Evolutionary conservation across 345 rosid genomes (phyloP), one percentile per base, ranked within the genome.

Genomic region (Populus deltoides): DNA sequence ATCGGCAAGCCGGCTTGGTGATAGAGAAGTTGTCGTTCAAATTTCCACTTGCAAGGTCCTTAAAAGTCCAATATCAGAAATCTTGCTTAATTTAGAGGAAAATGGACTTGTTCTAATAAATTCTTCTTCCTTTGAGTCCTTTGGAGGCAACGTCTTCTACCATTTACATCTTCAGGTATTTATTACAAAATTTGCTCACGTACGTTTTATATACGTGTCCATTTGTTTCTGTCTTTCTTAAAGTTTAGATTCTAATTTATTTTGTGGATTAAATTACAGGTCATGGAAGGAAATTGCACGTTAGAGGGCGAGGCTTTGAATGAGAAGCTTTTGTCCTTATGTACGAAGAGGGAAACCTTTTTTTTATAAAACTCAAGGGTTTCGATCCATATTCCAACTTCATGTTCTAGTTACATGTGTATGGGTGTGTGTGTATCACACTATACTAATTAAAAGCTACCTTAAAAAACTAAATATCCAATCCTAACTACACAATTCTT

Each of bases 111-210:
- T 65, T 66, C 81, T 88, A 8, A 36, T 87, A 11, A 89, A 85
- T 41, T 80, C 88, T 72, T 91, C 93, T 74, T 90, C 90, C 47
- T 89, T 90, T 11, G 82, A 88, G 70, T 88, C 91, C 67, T 87
- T 72, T 41, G 86, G 79, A 16, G 89, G 83, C 74, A 86, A 80
- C 75, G 75, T 86, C 70, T 88, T 92, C 83, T 84, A 84, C 74
- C 89, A 77, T 72, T 77, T 91, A 11, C 93, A 87, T 71, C 75
- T 92, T 68, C 84, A 90, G 93, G 97, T 91, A 78, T 33, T 24
- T 91, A 78, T 33, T 33, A 20, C 20, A 22, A 55, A 55, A 22
- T 7, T 22, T 22, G 11, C 61, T 55, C 20, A 22, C 22, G 9
- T 55, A 9, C 13, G 45, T 7, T 55, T 55, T 7, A 7, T 10